phyloP scores from a whole-genome alignment of 148 eudicot species.

The Cornus controversa region DNA sequence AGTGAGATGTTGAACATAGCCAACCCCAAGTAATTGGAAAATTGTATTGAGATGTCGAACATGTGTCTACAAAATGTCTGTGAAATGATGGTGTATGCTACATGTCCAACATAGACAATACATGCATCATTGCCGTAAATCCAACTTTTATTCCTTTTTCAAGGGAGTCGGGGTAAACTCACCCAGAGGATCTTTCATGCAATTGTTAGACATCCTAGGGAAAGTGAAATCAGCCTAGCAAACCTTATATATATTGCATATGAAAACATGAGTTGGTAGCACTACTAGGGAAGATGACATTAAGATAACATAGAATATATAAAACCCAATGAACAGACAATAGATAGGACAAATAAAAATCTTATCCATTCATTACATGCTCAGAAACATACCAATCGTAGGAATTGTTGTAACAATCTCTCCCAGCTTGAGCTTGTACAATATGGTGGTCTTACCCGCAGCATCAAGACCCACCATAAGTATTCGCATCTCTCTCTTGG shows the following conservation, averaged over 20 bases:
- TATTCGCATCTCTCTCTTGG: conserved; percentile 56
- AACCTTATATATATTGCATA: neutral
- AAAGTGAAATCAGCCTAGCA: neutral
- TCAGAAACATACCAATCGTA: conserved; percentile 40
- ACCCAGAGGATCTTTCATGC: neutral
- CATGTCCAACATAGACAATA: too few relatives aligned
- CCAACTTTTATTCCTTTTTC: neutral
- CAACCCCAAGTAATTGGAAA: too few relatives aligned
- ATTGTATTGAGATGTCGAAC: too few relatives aligned
- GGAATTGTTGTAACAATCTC: conserved; percentile 60
- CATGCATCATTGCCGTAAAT: neutral
- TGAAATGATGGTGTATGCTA: neutral
- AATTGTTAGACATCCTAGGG: neutral
- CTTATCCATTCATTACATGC: neutral
- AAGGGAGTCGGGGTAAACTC: neutral
- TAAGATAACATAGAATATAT: neutral
- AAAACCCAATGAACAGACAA: neutral
- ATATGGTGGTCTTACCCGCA: conserved; percentile 61
- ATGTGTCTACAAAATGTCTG: neutral
- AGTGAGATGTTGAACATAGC: too few relatives aligned
- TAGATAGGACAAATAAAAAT: neutral
- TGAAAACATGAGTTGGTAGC: neutral
- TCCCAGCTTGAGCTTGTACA: conserved; percentile 56
- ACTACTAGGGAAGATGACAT: neutral
- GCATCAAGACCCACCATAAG: conserved; percentile 66